Conservation (phyloP, 495 filamentous ascomycete genomes). For the Podospora sp. region DNA sequence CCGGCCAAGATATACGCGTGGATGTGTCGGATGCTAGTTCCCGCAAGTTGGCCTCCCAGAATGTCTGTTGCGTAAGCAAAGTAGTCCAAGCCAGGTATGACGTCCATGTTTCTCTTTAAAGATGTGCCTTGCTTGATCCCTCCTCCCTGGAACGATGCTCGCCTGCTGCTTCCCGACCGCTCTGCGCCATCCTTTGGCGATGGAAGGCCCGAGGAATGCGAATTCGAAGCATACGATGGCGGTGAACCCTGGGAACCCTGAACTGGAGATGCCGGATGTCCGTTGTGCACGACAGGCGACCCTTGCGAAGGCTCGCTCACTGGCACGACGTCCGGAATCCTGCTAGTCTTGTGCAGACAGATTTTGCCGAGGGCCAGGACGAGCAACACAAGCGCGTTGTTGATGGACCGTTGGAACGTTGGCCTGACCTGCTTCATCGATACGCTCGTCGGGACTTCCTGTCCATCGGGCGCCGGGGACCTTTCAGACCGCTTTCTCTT, state of each 20-base stretch:
- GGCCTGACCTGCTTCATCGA: conserved; percentile 45
- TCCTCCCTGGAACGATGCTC: conserved; percentile 47
- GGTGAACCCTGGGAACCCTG: conserved; percentile 57
- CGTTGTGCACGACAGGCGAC: conserved; percentile 53
- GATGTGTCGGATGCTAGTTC: conserved; percentile 76
- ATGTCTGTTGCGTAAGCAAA: conserved; percentile 86
- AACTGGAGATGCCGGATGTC: conserved; percentile 36
- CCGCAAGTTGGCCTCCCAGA: conserved; percentile 77
- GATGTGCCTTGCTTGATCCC: conserved; percentile 29
- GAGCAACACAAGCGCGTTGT: conserved; percentile 77
- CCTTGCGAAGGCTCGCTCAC: conserved; percentile 46
- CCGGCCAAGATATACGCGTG: conserved; percentile 87
- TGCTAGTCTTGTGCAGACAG: conserved; percentile 62
- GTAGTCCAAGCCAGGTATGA: conserved; percentile 86
- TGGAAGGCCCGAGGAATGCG: conserved; percentile 44
- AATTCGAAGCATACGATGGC: conserved; percentile 41
- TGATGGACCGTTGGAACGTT: conserved; percentile 58
- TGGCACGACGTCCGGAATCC: conserved; percentile 61
- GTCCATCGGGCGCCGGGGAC: conserved; percentile 43
- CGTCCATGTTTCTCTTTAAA: conserved; percentile 71
- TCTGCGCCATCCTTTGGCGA: conserved; percentile 54
- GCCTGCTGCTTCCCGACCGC: conserved; percentile 42
- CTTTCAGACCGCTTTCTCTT: conserved; percentile 59
- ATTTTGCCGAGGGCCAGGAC: conserved; percentile 87
- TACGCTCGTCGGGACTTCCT: conserved; percentile 37